Percentiles rank a stretch among this genome's conserved stretches.
These are phyloP conservation scores for Ascochyta clinopodiicola DNA, from an alignment of 2,329 filamentous ascomycete species.

Conservation along the genomic window DNA sequence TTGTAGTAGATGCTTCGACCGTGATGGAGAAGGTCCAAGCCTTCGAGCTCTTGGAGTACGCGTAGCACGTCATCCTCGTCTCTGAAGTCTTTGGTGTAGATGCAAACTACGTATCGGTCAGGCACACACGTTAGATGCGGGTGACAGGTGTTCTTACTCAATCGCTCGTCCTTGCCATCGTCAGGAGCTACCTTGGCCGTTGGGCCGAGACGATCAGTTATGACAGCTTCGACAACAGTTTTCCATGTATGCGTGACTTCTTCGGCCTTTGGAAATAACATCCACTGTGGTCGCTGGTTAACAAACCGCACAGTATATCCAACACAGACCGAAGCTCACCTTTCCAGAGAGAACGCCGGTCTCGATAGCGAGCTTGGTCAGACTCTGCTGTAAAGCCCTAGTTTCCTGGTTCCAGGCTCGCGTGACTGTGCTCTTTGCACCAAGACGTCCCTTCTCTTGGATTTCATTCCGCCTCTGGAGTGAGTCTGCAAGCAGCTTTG, in stretches of 20 bases:
- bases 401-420: conserved; percentile 52
- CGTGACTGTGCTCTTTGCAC: conserved; percentile 51
- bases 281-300: conserved; percentile 63
- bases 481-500: conserved; percentile 61
- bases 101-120: conserved; percentile 52
- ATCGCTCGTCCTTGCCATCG: conserved; percentile 51
- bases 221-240: conserved; percentile 69
- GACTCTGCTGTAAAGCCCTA: conserved; percentile 57
- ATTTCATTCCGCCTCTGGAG: conserved; percentile 56
- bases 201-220: conserved; percentile 72
- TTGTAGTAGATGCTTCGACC: conserved; percentile 76
- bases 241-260: conserved; percentile 71
- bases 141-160: conserved; percentile 49
- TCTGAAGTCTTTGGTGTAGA: conserved; percentile 79
- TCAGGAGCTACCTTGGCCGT: conserved; percentile 75
- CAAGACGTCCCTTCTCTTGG: conserved; percentile 57
- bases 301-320: background rate
- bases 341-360: conserved; percentile 70
- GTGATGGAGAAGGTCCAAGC: conserved; percentile 58
- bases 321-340: conserved; percentile 49
- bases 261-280: conserved; percentile 67
- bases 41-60: conserved; percentile 68
- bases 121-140: no score
- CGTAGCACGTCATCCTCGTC: conserved; percentile 72
- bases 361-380: conserved; percentile 67